These are phyloP conservation scores for Pleurotus platypus DNA, from an alignment of 768 basidiomycete species.

Conservation along the genomic window DNA sequence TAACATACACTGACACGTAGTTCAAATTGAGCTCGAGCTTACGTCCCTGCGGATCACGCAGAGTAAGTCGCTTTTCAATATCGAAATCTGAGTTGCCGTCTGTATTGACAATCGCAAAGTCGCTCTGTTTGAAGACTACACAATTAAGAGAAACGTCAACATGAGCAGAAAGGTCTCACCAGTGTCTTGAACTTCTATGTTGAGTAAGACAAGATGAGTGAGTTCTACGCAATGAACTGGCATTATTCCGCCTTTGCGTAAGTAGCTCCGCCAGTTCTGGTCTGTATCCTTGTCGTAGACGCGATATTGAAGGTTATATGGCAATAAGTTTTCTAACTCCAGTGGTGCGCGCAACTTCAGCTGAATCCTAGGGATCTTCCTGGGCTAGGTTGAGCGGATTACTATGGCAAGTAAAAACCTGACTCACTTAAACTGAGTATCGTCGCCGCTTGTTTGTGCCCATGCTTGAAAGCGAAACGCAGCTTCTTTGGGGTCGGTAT, in stretches of 20 bases:
- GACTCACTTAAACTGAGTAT: slow-evolving; percentile 52
- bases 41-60: slow-evolving; percentile 70
- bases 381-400: slow-evolving; percentile 23
- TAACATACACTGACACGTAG: slow-evolving; percentile 65
- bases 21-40: slow-evolving; percentile 83
- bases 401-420: not conserved
- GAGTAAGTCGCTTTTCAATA: slow-evolving; percentile 64
- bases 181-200: slow-evolving; percentile 88
- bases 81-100: slow-evolving; percentile 89
- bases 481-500: slow-evolving; percentile 75
- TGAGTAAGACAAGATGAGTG: slow-evolving; percentile 83
- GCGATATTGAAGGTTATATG: slow-evolving; percentile 93
- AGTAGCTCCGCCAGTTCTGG: slow-evolving; percentile 92
- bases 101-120: slow-evolving; percentile 96
- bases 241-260: slow-evolving; percentile 91
- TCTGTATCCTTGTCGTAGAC: slow-evolving; percentile 95
- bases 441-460: slow-evolving; percentile 64
- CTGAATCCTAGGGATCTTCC: slow-evolving; percentile 81
- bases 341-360: slow-evolving; percentile 89
- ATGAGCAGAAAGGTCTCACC: slow-evolving; percentile 39
- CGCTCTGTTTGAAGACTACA: slow-evolving; percentile 86
- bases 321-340: slow-evolving; percentile 92
- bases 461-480: slow-evolving; percentile 94
- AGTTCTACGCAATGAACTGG: slow-evolving; percentile 96
- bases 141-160: too few relatives aligned